phyloP scores from a whole-genome alignment of 768 basidiomycete genomes.

The Paxillus involutus region DNA sequence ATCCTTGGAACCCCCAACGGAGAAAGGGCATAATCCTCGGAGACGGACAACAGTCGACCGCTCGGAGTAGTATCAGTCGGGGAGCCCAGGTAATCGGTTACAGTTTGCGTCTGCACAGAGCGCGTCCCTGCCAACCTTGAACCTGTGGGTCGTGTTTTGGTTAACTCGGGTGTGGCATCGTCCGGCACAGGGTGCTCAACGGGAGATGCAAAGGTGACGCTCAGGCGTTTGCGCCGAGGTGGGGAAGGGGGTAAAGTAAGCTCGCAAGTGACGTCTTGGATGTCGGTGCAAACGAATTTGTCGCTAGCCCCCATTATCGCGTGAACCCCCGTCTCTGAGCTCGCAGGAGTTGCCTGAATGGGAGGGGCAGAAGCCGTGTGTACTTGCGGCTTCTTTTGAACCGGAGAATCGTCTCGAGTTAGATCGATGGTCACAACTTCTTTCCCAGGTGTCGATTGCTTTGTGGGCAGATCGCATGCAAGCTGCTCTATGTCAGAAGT shows the following conservation, averaged over 20 bases:
- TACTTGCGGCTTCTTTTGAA: neutral
- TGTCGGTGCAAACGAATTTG: neutral
- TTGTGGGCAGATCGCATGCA: neutral
- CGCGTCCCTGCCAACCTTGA: constrained; percentile 7
- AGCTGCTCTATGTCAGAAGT: constrained; percentile 11
- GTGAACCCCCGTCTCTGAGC: neutral
- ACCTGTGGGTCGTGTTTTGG: neutral
- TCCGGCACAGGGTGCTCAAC: constrained; percentile 12
- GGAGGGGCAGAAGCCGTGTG: neutral
- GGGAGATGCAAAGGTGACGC: constrained; percentile 32
- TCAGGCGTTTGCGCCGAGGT: constrained; percentile 16
- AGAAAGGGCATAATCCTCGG: constrained; percentile 13
- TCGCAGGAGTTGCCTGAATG: neutral
- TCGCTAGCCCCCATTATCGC: neutral
- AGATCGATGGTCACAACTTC: constrained; percentile 44
- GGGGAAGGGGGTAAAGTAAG: neutral
- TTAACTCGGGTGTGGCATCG: neutral
- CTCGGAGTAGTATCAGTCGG: neutral
- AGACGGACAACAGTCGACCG: neutral
- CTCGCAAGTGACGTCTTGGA: neutral
- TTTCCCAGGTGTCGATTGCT: constrained; percentile 16
- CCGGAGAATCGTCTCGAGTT: constrained; percentile 34
- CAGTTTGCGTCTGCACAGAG: neutral
- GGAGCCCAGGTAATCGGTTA: neutral
- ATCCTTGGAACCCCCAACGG: constrained; percentile 13